Conservation (phyloP, 768 basidiomycete genomes). For the Boletus rubescentipes region DNA sequence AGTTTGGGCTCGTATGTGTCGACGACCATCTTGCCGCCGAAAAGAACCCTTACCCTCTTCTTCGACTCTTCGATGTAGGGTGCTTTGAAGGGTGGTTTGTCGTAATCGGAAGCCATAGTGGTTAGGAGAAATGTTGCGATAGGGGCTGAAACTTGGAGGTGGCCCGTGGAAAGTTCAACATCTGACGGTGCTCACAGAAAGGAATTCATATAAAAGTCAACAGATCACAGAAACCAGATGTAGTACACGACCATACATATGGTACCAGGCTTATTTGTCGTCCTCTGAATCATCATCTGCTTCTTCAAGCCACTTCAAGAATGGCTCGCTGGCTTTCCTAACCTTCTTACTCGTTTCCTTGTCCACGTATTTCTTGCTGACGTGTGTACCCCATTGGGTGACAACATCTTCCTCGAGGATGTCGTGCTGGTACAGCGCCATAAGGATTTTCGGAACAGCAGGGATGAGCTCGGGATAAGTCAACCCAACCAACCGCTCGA, state of each 20-base stretch:
- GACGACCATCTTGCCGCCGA: conserved; percentile 49
- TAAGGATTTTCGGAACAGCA: conserved; percentile 85
- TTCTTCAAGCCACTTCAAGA: conserved; percentile 93
- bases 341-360: conserved; percentile 95
- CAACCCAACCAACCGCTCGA: conserved; percentile 84
- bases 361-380: conserved; percentile 95
- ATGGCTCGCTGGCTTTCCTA: conserved; percentile 91
- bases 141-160: not conserved
- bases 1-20: conserved; percentile 58
- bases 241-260: not conserved
- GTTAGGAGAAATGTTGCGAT: not conserved
- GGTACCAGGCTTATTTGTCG: conserved; percentile 18
- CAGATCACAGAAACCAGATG: conserved; percentile 13
- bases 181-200: too few species aligned
- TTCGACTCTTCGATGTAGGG: conserved; percentile 47
- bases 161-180: not conserved
- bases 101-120: conserved; percentile 16
- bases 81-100: conserved; percentile 36
- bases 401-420: conserved; percentile 90
- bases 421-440: conserved; percentile 91
- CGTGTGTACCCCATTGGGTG: conserved; percentile 92
- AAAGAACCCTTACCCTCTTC: conserved; percentile 56
- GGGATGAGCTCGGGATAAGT: conserved; percentile 68
- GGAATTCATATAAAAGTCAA: conserved; percentile 5
- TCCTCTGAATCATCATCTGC: conserved; percentile 67